These are phyloP conservation scores for Triticum turgidum DNA, from an alignment of 176 grass and related monocot species.

Conservation along the genomic window DNA sequence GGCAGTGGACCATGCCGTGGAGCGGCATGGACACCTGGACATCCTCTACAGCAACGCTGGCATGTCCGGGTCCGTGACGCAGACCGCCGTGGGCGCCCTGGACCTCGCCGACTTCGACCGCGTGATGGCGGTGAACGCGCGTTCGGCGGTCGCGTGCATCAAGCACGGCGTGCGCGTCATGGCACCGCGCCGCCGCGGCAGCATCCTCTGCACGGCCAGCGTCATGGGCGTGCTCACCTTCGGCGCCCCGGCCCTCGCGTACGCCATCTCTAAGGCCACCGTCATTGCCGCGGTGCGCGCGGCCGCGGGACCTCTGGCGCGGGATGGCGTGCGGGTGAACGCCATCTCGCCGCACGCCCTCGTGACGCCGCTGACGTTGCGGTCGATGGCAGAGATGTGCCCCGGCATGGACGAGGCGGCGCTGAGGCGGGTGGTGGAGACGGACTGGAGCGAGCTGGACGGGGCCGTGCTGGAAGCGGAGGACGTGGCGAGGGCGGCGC, in stretches of 20 bases:
- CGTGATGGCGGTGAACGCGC: slow-evolving; percentile 54
- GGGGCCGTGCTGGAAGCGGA: slow-evolving; percentile 30
- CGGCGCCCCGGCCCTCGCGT: slow-evolving; percentile 14
- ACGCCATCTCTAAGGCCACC: slow-evolving; percentile 37
- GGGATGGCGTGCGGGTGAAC: slow-evolving; percentile 34
- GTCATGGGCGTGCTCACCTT: slow-evolving; percentile 32
- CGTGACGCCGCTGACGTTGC: slow-evolving; percentile 21
- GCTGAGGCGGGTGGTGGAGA: slow-evolving; percentile 25
- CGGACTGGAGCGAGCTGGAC: slow-evolving; percentile 8
- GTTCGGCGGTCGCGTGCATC: slow-evolving; percentile 47
- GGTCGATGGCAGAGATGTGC: neutral
- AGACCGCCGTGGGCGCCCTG: neutral
- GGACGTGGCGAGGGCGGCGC: slow-evolving; percentile 37
- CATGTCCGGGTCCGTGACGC: neutral
- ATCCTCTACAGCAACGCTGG: neutral
- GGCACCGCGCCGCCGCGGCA: slow-evolving; percentile 47
- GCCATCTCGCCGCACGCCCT: slow-evolving; percentile 36
- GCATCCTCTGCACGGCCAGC: slow-evolving; percentile 70
- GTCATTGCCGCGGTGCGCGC: slow-evolving; percentile 21
- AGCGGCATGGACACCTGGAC: neutral
- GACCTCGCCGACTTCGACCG: neutral
- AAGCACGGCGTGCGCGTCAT: slow-evolving; percentile 81
- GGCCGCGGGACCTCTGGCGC: slow-evolving; percentile 28
- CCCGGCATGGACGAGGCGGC: slow-evolving; percentile 10
- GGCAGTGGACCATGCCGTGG: neutral